Percentiles rank a stretch among this genome's conserved stretches.
phyloP scores from a whole-genome alignment of 2,329 filamentous ascomycete species.

The Cladosporium sp. region DNA sequence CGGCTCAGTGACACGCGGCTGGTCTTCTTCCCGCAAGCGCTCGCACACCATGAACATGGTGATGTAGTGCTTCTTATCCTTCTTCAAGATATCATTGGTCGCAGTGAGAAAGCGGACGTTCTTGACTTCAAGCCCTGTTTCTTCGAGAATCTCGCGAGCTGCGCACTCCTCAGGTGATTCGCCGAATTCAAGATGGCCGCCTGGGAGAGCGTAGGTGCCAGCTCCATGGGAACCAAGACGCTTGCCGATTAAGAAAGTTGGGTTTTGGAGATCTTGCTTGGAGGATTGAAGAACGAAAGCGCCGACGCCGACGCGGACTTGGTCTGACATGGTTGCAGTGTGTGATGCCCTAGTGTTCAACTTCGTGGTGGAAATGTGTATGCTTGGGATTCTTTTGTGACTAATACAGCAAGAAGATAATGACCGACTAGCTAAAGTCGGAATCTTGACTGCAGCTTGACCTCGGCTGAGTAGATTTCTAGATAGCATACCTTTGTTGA shows the following conservation, averaged over 20 bases:
- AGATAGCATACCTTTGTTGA: neutral
- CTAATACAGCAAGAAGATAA: neutral
- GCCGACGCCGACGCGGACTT: slow-evolving; percentile 42
- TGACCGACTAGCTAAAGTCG: neutral
- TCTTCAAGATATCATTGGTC: slow-evolving; percentile 63
- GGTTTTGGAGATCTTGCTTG: slow-evolving; percentile 19
- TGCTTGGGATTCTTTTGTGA: neutral
- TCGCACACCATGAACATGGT: slow-evolving; percentile 63
- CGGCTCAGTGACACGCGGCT: slow-evolving; percentile 47
- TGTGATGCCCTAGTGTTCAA: neutral
- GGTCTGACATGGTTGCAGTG: neutral
- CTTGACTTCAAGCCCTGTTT: slow-evolving; percentile 60
- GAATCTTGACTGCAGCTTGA: neutral
- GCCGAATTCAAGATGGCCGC: slow-evolving; percentile 69
- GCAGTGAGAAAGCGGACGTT: slow-evolving; percentile 53
- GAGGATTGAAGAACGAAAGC: slow-evolving; percentile 37
- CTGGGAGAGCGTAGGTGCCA: slow-evolving; percentile 53
- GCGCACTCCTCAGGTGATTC: slow-evolving; percentile 63
- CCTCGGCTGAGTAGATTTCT: neutral
- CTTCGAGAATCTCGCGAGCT: slow-evolving; percentile 63
- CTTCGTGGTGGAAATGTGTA: neutral
- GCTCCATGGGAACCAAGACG: slow-evolving; percentile 46
- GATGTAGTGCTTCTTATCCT: slow-evolving; percentile 65
- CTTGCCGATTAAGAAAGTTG: slow-evolving; percentile 45
- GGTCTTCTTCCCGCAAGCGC: slow-evolving; percentile 43